Conservation (phyloP, 2,329 filamentous ascomycete genomes). For the Stromatinia cepivora region DNA sequence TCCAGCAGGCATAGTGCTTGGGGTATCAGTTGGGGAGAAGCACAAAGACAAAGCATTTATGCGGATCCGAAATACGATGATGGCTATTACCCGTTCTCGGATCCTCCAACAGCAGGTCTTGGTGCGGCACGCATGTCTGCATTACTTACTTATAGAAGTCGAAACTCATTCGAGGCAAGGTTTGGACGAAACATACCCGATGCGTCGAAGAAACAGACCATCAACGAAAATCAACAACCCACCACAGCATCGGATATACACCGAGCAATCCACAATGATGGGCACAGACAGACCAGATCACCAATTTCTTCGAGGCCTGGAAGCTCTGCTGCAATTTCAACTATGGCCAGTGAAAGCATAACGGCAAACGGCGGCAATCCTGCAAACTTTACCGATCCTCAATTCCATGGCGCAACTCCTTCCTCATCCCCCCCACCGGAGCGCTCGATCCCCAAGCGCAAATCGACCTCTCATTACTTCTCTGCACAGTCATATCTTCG, state of each 20-base stretch:
- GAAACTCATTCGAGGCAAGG: constrained; percentile 93
- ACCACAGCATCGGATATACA: constrained; percentile 62
- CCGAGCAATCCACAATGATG: constrained; percentile 81
- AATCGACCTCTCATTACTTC: constrained; percentile 77
- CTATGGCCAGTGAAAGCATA: constrained; percentile 25
- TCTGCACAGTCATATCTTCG: constrained; percentile 96
- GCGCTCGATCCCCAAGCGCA: constrained; percentile 39
- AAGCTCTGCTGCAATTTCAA: constrained; percentile 37
- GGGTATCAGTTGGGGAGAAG: constrained; percentile 90
- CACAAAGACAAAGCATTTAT: constrained; percentile 91
- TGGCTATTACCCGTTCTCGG: constrained; percentile 86
- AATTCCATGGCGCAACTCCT: constrained; percentile 66
- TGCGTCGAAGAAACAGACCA: constrained; percentile 77
- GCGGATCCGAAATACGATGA: constrained; percentile 98
- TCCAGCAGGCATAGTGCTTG: constrained; percentile 83
- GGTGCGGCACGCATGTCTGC: constrained; percentile 97
- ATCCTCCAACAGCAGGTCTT: constrained; percentile 82
- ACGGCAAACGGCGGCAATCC: constrained; percentile 34
- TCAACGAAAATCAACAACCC: constrained; percentile 65
- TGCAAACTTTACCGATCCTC: constrained; percentile 58
- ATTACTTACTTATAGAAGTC: constrained; percentile 90
- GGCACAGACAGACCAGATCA: constrained; percentile 63
- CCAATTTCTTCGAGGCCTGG: constrained; percentile 48
- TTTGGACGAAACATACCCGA: constrained; percentile 94
- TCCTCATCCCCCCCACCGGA: constrained; percentile 47